These are phyloP conservation scores for Chrysanthemum lavandulifolium DNA, from an alignment of 129 eudicot species.

Conservation along the genomic window DNA sequence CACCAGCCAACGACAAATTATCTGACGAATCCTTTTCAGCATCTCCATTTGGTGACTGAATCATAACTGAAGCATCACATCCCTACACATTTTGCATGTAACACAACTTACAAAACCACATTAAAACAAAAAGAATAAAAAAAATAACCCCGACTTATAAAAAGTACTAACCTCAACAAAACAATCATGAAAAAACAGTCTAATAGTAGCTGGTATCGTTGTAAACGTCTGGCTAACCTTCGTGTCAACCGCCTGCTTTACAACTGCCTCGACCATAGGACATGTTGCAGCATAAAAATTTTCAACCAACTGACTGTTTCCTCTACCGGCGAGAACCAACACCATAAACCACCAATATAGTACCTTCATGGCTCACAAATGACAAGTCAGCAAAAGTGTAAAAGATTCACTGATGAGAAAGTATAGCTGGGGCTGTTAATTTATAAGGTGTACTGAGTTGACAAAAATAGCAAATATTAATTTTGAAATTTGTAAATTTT, in stretches of 20 bases:
- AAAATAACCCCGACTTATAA: neutral
- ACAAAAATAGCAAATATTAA: conserved; percentile 11
- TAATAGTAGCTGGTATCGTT: conserved; percentile 80
- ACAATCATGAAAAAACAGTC: conserved; percentile 86
- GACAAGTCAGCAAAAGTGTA: conserved; percentile 1
- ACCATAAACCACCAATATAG: conserved; percentile 24
- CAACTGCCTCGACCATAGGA: conserved; percentile 57
- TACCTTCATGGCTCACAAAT: conserved; percentile 27
- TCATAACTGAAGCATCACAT: conserved; percentile 77
- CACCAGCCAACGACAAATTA: conserved; percentile 74
- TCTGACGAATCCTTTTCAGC: conserved; percentile 75
- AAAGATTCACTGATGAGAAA: neutral
- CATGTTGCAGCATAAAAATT: conserved; percentile 62
- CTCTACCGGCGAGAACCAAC: conserved; percentile 27
- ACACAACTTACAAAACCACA: neutral
- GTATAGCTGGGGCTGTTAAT: neutral
- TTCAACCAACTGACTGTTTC: conserved; percentile 45
- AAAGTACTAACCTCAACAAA: conserved; percentile 52
- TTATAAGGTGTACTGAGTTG: conserved; percentile 31
- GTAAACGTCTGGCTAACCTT: conserved; percentile 57
- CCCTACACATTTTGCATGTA: conserved; percentile 49
- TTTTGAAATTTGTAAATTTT: neutral
- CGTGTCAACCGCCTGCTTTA: conserved; percentile 44
- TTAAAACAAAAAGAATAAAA: neutral
- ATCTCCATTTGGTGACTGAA: conserved; percentile 60